phyloP scores from a whole-genome alignment of 2,329 filamentous ascomycete species.

The Diplodia seriata region DNA sequence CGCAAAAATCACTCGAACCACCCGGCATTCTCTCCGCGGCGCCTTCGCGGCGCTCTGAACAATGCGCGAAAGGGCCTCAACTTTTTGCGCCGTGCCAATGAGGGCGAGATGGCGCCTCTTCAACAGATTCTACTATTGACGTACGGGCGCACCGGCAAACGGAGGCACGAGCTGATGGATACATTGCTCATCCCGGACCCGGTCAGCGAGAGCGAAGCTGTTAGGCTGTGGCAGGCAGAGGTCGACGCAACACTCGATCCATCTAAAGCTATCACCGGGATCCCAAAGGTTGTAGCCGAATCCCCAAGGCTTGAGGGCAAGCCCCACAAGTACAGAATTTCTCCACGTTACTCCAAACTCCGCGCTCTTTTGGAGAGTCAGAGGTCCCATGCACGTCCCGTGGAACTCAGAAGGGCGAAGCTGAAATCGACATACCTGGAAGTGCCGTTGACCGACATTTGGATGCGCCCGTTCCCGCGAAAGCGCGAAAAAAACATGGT shows the following conservation, averaged over 20 bases:
- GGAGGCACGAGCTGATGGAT: constrained; percentile 57
- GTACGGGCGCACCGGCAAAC: constrained; percentile 64
- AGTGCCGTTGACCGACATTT: constrained; percentile 55
- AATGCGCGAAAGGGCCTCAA: constrained; percentile 49
- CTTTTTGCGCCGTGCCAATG: constrained; percentile 61
- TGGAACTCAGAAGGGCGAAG: constrained; percentile 36
- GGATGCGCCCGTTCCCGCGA: constrained; percentile 55
- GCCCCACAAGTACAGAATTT: constrained; percentile 36
- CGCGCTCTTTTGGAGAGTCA: constrained; percentile 42
- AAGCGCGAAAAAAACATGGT: constrained; percentile 53
- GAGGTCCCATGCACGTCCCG: constrained; percentile 10
- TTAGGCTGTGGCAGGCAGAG: constrained; percentile 8
- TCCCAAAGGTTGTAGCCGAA: constrained; percentile 8
- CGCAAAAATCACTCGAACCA: neutral
- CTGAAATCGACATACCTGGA: constrained; percentile 41
- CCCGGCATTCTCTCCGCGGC: constrained; percentile 26
- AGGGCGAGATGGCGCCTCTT: constrained; percentile 60
- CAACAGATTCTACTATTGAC: constrained; percentile 60
- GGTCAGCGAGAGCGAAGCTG: constrained; percentile 2
- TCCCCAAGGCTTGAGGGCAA: constrained; percentile 2
- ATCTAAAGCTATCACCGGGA: neutral
- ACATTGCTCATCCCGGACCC: constrained; percentile 22
- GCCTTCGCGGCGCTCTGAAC: constrained; percentile 18
- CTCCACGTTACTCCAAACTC: constrained; percentile 43
- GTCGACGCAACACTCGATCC: constrained; percentile 14